phyloP scores from a whole-genome alignment of 2,329 filamentous ascomycete genomes.

The Neofusicoccum sp. region DNA sequence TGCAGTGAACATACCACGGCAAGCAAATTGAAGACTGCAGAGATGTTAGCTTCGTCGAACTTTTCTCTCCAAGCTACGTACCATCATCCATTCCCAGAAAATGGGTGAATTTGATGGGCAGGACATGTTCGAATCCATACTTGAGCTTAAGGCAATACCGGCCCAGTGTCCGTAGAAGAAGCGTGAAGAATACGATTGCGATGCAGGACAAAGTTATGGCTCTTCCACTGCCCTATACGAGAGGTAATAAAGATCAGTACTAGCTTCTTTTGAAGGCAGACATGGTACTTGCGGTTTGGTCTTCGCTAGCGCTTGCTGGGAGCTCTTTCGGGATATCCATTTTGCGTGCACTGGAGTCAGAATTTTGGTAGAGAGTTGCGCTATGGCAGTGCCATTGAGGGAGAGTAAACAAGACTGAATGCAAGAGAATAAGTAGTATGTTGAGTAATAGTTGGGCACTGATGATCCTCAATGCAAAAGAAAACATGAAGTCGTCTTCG shows the following conservation, averaged over 20 bases:
- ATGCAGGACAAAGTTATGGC: constrained; percentile 20
- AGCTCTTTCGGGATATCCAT: constrained; percentile 26
- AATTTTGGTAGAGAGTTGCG: no score
- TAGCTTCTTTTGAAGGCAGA: neutral
- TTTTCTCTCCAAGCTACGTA: constrained; percentile 17
- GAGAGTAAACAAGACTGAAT: no score
- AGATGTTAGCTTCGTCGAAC: neutral
- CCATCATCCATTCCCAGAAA: constrained; percentile 28
- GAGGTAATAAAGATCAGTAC: neutral
- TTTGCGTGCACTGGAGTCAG: no score
- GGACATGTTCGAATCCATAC: constrained; percentile 15
- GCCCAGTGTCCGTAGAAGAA: constrained; percentile 26
- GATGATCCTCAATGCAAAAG: no score
- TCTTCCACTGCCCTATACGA: neutral
- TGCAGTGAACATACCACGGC: constrained; percentile 21
- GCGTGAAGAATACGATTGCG: constrained; percentile 22
- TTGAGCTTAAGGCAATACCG: constrained; percentile 25
- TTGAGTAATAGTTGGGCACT: no score
- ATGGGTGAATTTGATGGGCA: neutral
- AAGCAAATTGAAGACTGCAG: constrained; percentile 27
- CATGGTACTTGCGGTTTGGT: neutral
- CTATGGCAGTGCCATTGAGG: no score
- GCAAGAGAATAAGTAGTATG: no score
- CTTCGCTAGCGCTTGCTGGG: constrained; percentile 24
- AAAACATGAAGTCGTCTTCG: no score